These are phyloP conservation scores for Cylindrodendrum hubeiense DNA, from an alignment of 2,329 filamentous ascomycete genomes.

Conservation along the genomic window DNA sequence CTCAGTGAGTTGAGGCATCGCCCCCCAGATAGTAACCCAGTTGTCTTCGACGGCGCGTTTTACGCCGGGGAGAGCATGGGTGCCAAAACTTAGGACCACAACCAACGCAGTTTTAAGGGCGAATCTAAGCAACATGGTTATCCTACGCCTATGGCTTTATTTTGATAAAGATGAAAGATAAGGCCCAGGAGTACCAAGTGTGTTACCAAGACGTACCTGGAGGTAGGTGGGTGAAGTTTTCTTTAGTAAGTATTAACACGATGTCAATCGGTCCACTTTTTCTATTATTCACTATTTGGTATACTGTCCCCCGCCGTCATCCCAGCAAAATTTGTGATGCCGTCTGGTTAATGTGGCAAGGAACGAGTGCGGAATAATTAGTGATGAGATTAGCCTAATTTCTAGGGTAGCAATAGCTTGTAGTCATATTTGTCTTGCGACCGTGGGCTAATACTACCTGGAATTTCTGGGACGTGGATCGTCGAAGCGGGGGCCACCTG, in stretches of 20 bases:
- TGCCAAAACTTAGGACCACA: neutral
- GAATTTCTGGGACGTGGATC: neutral
- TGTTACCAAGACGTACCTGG: neutral
- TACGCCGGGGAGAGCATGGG: neutral
- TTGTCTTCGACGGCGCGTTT: neutral
- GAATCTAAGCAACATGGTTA: neutral
- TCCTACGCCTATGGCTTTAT: neutral
- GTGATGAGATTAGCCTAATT: neutral
- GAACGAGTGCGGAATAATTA: neutral
- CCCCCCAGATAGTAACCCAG: constrained; percentile 27
- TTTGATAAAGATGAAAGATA: neutral
- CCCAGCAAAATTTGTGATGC: neutral
- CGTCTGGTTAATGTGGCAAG: neutral
- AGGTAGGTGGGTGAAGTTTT: no score
- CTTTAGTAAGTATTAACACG: no score
- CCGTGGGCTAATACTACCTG: neutral
- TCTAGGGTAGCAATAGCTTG: neutral
- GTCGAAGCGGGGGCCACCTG: neutral
- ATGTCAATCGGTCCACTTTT: no score
- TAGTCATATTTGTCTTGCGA: neutral
- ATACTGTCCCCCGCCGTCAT: neutral
- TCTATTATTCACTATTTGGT: neutral
- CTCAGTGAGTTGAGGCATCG: constrained; percentile 6
- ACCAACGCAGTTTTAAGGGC: neutral
- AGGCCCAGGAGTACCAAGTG: neutral